Evolutionary conservation across 192 early-diverging fungal species (phyloP), one percentile per base, ranked within the genome.

Genomic region (Pilaira anomala): DNA sequence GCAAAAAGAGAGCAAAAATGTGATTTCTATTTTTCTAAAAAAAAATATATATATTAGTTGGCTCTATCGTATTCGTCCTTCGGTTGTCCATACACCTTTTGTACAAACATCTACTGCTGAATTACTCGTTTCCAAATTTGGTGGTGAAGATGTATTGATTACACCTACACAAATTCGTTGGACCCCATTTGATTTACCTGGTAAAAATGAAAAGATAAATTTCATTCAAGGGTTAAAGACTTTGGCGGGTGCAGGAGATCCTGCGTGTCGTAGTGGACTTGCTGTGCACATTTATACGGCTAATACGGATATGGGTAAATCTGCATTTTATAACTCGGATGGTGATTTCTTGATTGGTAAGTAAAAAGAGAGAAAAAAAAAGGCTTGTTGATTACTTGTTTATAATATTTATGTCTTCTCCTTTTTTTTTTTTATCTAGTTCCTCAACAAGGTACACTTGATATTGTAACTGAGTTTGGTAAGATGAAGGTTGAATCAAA

Each of bases 41-140:
- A n/a, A n/a, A n/a, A n/a, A 18, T 48, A 50, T 33, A 22, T 25
- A 25, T 54, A 4, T 24, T 71, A 90, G 88, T 60, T 98, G 96
- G 96, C 74, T 98, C 30, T 98, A 98, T 75, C 92, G 96, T 65
- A 92, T 98, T 71, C 90, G 85, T 25, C 94, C 96, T 14, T 93
- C 94, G 0, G 93, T 92, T 22, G 79, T 83, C 60, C 96, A 98
- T 57, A 69, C 65, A 3, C 93, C 93, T 1, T 95, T 88, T 68
- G 48, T 68, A 60, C 63, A 69, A 69, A 13, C 14, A 3, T 36
- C 41, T 28, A 49, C 36, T 8, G 48, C 33, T 11, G 63, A 75
- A 9, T 63, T 77, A 40, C 63, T 93, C 5, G 76, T 87, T 21
- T 78, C 83, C 62, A 78, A 83, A 50, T 94, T 90, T 22, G 62